Conservation (phyloP, 2,329 filamentous ascomycete genomes). For the Penicillium sp. region DNA sequence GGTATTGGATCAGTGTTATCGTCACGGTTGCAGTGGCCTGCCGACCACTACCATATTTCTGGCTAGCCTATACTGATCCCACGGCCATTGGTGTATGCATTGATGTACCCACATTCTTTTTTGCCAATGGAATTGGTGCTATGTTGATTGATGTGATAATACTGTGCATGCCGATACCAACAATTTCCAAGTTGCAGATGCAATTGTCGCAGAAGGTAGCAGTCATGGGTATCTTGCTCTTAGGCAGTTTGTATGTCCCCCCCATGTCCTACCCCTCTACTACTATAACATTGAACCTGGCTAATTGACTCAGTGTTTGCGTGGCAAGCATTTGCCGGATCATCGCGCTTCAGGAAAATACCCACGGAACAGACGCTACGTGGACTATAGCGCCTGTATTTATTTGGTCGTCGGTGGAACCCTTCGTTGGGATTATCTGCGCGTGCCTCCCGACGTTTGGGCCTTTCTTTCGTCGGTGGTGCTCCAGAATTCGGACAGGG, state of each 20-base stretch:
- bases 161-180: not conserved
- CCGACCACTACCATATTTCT: not conserved
- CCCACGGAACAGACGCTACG: not conserved
- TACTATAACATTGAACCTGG: not conserved
- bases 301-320: not conserved
- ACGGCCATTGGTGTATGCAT: not conserved
- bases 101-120: not conserved
- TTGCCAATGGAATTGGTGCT: not conserved
- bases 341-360: not conserved
- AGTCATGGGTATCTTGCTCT: not conserved
- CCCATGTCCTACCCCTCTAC: too few species aligned
- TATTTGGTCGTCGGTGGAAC: not conserved
- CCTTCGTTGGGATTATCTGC: not conserved
- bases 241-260: not conserved
- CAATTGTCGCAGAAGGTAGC: not conserved
- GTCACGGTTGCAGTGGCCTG: not conserved
- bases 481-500: not conserved
- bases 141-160: conserved; percentile 1
- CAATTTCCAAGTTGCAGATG: not conserved
- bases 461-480: conserved; percentile 1
- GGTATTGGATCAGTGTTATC: not conserved
- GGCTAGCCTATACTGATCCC: not conserved
- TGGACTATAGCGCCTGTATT: conserved; percentile 1
- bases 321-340: not conserved
- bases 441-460: not conserved